phyloP scores from a whole-genome alignment of 495 filamentous ascomycete species.

The Xylaria sp. region DNA sequence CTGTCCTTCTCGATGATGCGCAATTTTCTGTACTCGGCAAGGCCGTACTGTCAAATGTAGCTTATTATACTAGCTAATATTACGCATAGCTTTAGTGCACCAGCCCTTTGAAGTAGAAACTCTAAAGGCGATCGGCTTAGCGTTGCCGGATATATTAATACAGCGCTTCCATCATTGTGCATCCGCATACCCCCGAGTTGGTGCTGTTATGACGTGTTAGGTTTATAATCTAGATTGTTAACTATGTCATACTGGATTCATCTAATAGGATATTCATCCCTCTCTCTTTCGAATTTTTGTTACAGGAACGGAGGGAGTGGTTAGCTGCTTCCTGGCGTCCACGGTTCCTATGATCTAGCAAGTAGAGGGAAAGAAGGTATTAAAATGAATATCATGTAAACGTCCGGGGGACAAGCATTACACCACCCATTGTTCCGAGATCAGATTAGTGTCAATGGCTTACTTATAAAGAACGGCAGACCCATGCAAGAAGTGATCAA shows the following conservation, averaged over 20 bases:
- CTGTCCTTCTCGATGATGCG: neutral
- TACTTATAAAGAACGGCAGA: neutral
- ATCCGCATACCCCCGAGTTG: neutral
- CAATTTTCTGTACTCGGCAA: neutral
- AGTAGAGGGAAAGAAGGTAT: neutral
- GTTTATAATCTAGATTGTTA: neutral
- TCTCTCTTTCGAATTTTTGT: neutral
- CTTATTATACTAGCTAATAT: neutral
- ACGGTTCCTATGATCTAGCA: neutral
- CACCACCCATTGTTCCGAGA: neutral
- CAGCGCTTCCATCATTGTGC: neutral
- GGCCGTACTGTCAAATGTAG: neutral
- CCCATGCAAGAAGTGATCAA: neutral
- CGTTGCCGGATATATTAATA: neutral
- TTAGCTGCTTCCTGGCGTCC: neutral
- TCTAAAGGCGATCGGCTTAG: neutral
- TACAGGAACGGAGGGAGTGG: neutral
- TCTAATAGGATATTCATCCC: neutral
- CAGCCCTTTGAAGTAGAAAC: neutral
- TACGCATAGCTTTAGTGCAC: neutral
- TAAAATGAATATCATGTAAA: neutral
- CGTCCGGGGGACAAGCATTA: neutral
- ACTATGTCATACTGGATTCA: neutral
- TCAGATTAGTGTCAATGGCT: neutral
- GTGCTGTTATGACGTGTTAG: neutral